Evolutionary conservation across 805 yeast species (phyloP).

Genomic region (Suhomyces emberorum): DNA sequence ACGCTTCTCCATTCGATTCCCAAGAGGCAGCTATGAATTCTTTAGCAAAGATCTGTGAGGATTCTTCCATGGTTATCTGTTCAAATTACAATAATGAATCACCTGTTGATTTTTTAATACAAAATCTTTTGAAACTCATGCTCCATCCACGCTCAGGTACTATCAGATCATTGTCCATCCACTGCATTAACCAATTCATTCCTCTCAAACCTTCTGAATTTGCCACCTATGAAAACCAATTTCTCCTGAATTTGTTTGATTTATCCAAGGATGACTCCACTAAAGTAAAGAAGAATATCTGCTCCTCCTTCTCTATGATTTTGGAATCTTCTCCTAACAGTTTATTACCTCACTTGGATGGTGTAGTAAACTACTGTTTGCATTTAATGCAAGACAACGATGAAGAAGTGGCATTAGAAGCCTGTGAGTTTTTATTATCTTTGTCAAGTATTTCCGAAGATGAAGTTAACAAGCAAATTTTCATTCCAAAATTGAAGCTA

Average conservation of each 20-base stretch:
- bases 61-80: slow-evolving; percentile 65
- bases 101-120: slow-evolving; percentile 67
- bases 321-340: slow-evolving; percentile 79
- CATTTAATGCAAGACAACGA: slow-evolving; percentile 64
- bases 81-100: slow-evolving; percentile 59
- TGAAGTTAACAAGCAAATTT: slow-evolving; percentile 28
- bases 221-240: slow-evolving; percentile 61
- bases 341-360: slow-evolving; percentile 72
- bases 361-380: slow-evolving; percentile 80
- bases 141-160: slow-evolving; percentile 35
- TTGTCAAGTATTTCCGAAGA: slow-evolving; percentile 58
- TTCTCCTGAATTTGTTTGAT: slow-evolving; percentile 58
- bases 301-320: slow-evolving; percentile 68
- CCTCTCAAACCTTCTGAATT: slow-evolving; percentile 66
- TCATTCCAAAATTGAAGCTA: slow-evolving; percentile 54
- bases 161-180: slow-evolving; percentile 60
- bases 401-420: slow-evolving; percentile 82
- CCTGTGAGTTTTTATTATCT: slow-evolving; percentile 84
- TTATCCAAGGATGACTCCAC: slow-evolving; percentile 63
- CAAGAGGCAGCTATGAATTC: slow-evolving; percentile 82
- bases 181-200: slow-evolving; percentile 74
- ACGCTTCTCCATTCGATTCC: slow-evolving; percentile 18
- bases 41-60: slow-evolving; percentile 86
- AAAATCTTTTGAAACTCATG: slow-evolving; percentile 56
- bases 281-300: slow-evolving; percentile 67